Base-by-base conservation (phyloP, 2,329 filamentous ascomycete genomes). In the Penicillium occitanis region DNA sequence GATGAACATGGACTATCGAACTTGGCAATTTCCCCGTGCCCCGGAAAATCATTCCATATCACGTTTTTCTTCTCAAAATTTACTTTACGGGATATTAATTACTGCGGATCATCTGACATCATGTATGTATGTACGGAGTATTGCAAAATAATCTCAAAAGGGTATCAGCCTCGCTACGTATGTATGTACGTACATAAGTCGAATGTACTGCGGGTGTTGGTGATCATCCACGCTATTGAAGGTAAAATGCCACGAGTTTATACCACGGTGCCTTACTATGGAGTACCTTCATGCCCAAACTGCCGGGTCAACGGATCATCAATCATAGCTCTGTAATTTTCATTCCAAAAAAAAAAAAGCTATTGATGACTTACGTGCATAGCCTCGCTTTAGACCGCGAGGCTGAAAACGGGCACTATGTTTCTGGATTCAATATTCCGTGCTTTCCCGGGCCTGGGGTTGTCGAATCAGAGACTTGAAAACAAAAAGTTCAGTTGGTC, bases 181-280 rank as follows among this genome's bases (percentile, higher is more conserved):
- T n/a, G 3, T 51, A 10, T n/a, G 42, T 44, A 44, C 40, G 48
- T 51, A 50, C 5, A 3, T 51, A 28, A 14, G 46, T 25, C 7
- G 30, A 7, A 19, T 13, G 48, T 51, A 7, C 13, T 51, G 2
- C 25, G 25, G 14, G 33, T 40, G 33, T 53, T 33, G 11, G 53
- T 37, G 53, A 57, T 57, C 53, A 10, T 37, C 53, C 30, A 19
- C 5, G 25, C 53, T 57, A 57, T 57, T 57, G 33, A 35, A 57
- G n/a, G 30, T 57, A 25, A 33, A 57, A 14, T 57, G 33, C 53
- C 53, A 37, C 17, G 53, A 37, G 33, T 57, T 11, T 22, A 40
- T 55, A 35, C 30, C 51, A 35, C 51, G 30, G n/a, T 22, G 10
- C n/a, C 8, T 19, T 5, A 28, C 10, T 28, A 14, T 8, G 3